Evolutionary conservation across 495 filamentous ascomycete genomes (phyloP).

Genomic region (Tuber microsphaerosporum): DNA sequence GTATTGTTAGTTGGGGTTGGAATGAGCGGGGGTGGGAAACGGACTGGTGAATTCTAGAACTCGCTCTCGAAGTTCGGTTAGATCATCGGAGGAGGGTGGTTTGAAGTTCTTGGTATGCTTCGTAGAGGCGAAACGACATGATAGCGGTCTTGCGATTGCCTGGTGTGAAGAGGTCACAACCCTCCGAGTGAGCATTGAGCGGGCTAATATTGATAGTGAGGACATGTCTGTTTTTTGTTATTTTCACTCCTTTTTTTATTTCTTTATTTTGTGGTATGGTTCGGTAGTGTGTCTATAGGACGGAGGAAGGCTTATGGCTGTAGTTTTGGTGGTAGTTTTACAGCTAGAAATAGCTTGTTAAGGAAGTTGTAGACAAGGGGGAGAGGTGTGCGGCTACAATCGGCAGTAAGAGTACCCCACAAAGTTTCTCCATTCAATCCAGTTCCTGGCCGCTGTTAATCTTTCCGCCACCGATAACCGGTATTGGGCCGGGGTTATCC

Average conservation of each 20-base stretch:
- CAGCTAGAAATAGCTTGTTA: not conserved
- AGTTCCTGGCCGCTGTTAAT: not conserved
- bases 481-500: not conserved
- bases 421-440: not conserved
- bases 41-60: constrained; percentile 83
- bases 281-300: not conserved
- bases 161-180: not conserved
- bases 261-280: not conserved
- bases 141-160: constrained; percentile 10
- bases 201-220: constrained; percentile 18
- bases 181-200: constrained; percentile 19
- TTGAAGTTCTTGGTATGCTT: constrained; percentile 83
- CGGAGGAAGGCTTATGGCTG: not conserved
- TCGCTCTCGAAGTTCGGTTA: constrained; percentile 76
- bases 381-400: not conserved
- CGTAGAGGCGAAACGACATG: constrained; percentile 53
- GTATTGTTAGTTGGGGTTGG: not conserved
- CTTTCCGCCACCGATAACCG: not conserved
- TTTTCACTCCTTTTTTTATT: not conserved
- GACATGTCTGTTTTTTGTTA: not conserved
- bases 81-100: constrained; percentile 65
- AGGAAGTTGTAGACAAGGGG: not conserved
- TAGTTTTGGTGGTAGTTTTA: not conserved
- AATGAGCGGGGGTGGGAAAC: constrained; percentile 4
- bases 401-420: not conserved